phyloP scores from a whole-genome alignment of 768 basidiomycete species.

The Rhodocollybia butyracea region DNA sequence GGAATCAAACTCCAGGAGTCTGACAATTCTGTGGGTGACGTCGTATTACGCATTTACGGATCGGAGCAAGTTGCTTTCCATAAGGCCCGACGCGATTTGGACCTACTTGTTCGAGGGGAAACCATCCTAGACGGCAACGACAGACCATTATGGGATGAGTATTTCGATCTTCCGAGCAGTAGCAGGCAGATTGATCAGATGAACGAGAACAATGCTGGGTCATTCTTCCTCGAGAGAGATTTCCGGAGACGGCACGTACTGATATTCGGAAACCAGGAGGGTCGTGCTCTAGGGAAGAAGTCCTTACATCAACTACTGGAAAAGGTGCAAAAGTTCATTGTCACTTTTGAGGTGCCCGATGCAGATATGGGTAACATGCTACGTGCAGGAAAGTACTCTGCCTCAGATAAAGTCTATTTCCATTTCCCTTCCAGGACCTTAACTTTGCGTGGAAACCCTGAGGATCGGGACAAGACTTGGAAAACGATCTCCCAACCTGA shows the following conservation, averaged over 20 bases:
- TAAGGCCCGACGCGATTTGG: constrained; percentile 21
- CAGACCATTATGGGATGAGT: constrained; percentile 42
- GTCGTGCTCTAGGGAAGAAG: constrained; percentile 28
- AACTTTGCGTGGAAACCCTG: constrained; percentile 36
- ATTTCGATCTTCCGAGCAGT: constrained; percentile 42
- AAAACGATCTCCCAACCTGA: constrained; percentile 13
- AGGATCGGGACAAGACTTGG: constrained; percentile 26
- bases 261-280: constrained; percentile 33
- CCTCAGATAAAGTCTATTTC: neutral
- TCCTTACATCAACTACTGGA: constrained; percentile 33
- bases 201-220: constrained; percentile 21
- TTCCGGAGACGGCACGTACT: constrained; percentile 32
- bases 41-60: constrained; percentile 37
- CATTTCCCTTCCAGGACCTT: constrained; percentile 29
- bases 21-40: constrained; percentile 22
- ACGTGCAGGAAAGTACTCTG: constrained; percentile 26
- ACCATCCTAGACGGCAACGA: constrained; percentile 28
- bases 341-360: constrained; percentile 32
- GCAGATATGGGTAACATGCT: constrained; percentile 34
- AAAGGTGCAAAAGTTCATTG: constrained; percentile 32
- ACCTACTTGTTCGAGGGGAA: constrained; percentile 35
- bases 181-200: constrained; percentile 32
- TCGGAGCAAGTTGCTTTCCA: constrained; percentile 31
- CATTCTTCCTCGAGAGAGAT: constrained; percentile 39
- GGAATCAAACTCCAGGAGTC: constrained; percentile 29